Conservation (phyloP, 352 stramenopile species). For the Blastocystis sp. region DNA sequence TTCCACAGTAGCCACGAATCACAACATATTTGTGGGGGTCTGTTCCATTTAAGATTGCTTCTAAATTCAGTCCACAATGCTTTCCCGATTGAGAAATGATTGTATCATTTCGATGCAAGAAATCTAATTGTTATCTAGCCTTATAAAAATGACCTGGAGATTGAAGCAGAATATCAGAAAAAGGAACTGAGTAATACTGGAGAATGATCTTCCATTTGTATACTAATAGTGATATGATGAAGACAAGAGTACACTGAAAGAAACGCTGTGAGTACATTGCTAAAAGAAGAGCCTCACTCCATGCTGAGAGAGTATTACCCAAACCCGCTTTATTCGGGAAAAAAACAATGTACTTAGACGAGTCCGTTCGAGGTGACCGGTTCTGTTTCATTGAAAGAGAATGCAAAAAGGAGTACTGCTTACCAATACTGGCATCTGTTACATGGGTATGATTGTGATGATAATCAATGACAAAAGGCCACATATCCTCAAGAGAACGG, state of each 20-base stretch:
- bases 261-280: neutral
- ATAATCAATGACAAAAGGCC: neutral
- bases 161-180: neutral
- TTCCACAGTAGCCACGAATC: conserved; percentile 25
- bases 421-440: neutral
- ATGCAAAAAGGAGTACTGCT: neutral
- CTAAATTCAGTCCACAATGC: neutral
- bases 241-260: neutral
- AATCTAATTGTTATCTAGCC: neutral
- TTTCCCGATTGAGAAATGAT: neutral
- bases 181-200: conserved; percentile 6
- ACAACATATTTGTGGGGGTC: conserved; percentile 2
- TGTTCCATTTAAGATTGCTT: neutral
- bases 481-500: conserved; percentile 1
- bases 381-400: neutral
- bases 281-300: neutral
- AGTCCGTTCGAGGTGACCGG: neutral
- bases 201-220: conserved; percentile 20
- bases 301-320: conserved; percentile 19
- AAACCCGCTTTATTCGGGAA: conserved; percentile 4
- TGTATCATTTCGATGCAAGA: neutral
- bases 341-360: conserved; percentile 16
- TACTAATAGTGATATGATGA: neutral
- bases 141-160: neutral
- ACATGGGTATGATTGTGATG: conserved; percentile 18